These are phyloP conservation scores for Colletotrichum paranaense DNA, from an alignment of 2,329 filamentous ascomycete genomes.

Conservation along the genomic window DNA sequence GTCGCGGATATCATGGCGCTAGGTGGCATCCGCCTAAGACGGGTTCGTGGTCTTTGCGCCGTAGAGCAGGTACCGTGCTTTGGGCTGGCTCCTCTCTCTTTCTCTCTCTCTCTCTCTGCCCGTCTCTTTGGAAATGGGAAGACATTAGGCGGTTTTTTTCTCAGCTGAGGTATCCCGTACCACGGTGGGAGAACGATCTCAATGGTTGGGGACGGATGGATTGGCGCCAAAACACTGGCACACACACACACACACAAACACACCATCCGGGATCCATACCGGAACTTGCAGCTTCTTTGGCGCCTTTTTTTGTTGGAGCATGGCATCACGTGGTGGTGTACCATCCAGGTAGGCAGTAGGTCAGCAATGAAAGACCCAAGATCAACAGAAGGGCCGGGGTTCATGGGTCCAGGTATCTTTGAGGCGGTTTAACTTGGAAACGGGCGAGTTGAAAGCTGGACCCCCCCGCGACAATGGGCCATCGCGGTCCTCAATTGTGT, in stretches of 20 bases:
- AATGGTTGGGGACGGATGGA: conserved; percentile 4
- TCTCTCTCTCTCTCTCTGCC: neutral
- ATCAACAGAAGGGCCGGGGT: neutral
- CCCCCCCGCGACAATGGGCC: conserved; percentile 7
- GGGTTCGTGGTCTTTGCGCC: conserved; percentile 9
- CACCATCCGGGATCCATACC: conserved; percentile 10
- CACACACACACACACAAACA: neutral
- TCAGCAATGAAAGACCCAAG: conserved; percentile 6
- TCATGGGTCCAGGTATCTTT: neutral
- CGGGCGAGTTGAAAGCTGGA: conserved; percentile 3
- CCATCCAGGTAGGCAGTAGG: conserved; percentile 31
- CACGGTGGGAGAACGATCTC: neutral
- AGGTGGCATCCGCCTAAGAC: conserved; percentile 6
- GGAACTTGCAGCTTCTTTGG: conserved; percentile 32
- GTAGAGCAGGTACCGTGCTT: conserved; percentile 1
- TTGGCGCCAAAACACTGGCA: conserved; percentile 27
- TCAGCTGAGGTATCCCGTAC: neutral
- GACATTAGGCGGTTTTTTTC: conserved; percentile 1
- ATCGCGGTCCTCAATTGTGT: conserved; percentile 26
- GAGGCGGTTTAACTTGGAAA: conserved; percentile 11
- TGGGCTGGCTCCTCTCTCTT: neutral
- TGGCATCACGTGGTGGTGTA: conserved; percentile 3
- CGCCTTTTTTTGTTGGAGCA: neutral
- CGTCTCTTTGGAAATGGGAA: neutral
- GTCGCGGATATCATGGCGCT: conserved; percentile 25